A percentile compares a stretch with the other conserved stretches of the same genome.
Conservation (phyloP, 164 flowering plant species). For the Kingdonia uniflora region DNA sequence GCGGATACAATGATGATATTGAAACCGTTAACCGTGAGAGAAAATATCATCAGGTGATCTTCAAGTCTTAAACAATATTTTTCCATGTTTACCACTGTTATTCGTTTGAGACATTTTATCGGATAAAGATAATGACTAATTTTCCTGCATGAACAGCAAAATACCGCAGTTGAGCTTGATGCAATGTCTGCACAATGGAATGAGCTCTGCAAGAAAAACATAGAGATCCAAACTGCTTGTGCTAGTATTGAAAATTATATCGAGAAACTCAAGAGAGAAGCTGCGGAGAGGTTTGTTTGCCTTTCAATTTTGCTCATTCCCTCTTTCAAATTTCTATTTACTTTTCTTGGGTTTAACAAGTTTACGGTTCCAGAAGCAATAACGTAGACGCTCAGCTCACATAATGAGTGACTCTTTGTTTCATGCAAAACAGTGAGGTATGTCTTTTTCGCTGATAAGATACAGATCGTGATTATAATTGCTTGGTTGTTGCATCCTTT, state of each 20-base stretch:
- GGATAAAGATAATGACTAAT: neutral
- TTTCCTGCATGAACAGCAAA: conserved; percentile 57
- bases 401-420: conserved; percentile 31
- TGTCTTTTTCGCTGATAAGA: neutral
- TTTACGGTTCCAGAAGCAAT: conserved; percentile 44
- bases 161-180: conserved; percentile 69
- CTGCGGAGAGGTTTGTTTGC: conserved; percentile 51
- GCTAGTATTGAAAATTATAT: conserved; percentile 43
- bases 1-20: conserved; percentile 54
- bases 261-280: conserved; percentile 51
- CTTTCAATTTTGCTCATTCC: neutral
- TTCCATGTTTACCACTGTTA: neutral
- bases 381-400: conserved; percentile 35
- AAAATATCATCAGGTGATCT: conserved; percentile 83
- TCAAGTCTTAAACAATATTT: neutral
- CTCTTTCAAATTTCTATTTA: neutral
- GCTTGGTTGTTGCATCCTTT: no score
- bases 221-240: conserved; percentile 78
- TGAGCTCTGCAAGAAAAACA: conserved; percentile 79
- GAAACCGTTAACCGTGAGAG: conserved; percentile 87
- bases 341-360: conserved; percentile 5
- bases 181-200: conserved; percentile 81
- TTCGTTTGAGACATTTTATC: conserved; percentile 6
- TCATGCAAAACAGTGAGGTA: conserved; percentile 25
- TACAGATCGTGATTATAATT: no score